Conservation (phyloP, 352 stramenopile species). For the Globisporangium sylvaticum region DNA sequence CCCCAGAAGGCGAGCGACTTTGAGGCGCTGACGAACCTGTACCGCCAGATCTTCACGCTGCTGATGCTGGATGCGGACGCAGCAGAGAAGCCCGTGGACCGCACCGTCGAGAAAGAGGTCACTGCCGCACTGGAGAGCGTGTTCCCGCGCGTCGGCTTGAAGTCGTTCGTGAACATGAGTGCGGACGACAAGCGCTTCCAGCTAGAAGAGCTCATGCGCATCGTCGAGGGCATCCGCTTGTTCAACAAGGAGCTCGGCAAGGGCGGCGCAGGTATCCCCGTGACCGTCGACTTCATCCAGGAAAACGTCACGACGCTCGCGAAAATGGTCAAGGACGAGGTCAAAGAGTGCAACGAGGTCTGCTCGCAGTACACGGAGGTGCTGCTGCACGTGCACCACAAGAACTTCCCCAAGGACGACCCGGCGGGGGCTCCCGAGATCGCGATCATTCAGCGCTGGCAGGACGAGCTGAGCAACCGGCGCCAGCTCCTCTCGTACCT, state of each 20-base stretch:
- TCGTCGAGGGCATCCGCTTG: constrained; percentile 91
- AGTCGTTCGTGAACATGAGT: constrained; percentile 89
- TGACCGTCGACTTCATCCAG: constrained; percentile 57
- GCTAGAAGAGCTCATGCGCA: constrained; percentile 87
- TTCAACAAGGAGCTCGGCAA: constrained; percentile 92
- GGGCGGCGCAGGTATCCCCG: constrained; percentile 74
- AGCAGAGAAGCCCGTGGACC: constrained; percentile 41
- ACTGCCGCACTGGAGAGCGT: constrained; percentile 92
- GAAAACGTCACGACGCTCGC: constrained; percentile 43
- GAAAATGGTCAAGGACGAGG: constrained; percentile 51
- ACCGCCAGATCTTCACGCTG: constrained; percentile 86
- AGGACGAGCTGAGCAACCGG: constrained; percentile 90
- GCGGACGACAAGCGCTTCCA: constrained; percentile 90
- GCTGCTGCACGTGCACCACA: constrained; percentile 70
- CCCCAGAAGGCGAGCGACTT: constrained; percentile 82
- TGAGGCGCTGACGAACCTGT: constrained; percentile 88
- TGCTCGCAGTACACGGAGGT: constrained; percentile 83
- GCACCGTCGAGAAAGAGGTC: constrained; percentile 80
- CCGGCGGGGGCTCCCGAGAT: constrained; percentile 8
- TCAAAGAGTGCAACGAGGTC: constrained; percentile 59
- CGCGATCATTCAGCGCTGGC: constrained; percentile 76
- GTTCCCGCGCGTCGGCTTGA: constrained; percentile 92
- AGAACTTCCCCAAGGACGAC: constrained; percentile 19
- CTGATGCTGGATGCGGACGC: constrained; percentile 69
- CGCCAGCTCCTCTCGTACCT: constrained; percentile 90